These are phyloP conservation scores for Fraxinus americana DNA, from an alignment of 257 asterid genomes.

Conservation along the genomic window DNA sequence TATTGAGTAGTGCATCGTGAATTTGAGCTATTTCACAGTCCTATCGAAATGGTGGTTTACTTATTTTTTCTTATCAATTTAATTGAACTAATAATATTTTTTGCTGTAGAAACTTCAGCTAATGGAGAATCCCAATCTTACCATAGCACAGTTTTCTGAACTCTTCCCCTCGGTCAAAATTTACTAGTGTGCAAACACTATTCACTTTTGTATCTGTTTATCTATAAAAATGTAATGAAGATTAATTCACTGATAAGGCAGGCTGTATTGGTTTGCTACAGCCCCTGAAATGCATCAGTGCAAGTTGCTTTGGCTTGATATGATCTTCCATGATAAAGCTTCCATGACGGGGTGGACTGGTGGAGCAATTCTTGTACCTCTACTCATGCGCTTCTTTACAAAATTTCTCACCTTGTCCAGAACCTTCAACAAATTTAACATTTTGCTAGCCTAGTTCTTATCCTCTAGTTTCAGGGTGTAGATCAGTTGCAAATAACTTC, in stretches of 20 bases:
- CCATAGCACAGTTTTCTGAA: conserved; percentile 8
- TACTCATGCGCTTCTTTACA: not conserved
- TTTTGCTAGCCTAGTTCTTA: not conserved
- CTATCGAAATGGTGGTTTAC: not conserved
- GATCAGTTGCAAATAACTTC: not conserved
- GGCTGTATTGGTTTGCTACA: not conserved
- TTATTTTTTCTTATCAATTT: not conserved
- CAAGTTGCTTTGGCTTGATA: not conserved
- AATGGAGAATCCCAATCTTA: conserved; percentile 18
- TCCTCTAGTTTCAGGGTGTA: not conserved
- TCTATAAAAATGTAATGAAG: conserved; percentile 7
- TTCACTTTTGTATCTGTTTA: conserved; percentile 10
- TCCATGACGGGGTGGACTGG: not conserved
- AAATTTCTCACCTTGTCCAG: not conserved
- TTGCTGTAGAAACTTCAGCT: conserved; percentile 9
- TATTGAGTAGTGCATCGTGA: conserved; percentile 11
- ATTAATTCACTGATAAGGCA: conserved; percentile 8
- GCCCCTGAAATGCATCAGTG: not conserved
- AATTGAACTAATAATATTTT: not conserved
- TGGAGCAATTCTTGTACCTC: not conserved
- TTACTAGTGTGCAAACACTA: conserved; percentile 16
- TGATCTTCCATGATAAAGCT: not conserved
- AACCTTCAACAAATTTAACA: not conserved
- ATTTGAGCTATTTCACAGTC: conserved; percentile 5
- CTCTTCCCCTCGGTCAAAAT: not conserved